Conservation (phyloP, 441 rosid genomes). For the Erodium moschatum region DNA sequence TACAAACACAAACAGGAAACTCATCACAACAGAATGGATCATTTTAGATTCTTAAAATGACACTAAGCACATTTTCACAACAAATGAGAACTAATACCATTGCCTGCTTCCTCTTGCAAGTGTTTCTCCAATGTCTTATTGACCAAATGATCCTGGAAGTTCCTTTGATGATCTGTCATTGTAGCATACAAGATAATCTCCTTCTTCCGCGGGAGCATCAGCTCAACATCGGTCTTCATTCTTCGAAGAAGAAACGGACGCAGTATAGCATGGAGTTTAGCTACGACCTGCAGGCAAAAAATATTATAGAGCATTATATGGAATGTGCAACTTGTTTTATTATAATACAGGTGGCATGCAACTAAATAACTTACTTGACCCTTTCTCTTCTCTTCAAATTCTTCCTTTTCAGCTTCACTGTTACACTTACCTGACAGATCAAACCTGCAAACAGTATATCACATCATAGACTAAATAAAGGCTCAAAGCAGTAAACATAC, state of each 20-base stretch:
- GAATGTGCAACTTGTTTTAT: background rate
- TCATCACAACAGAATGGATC: background rate
- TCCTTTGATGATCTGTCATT: constrained; percentile 74
- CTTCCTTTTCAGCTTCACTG: constrained; percentile 46
- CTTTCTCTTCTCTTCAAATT: constrained; percentile 70
- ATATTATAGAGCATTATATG: constrained; percentile 12
- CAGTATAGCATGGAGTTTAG: constrained; percentile 83
- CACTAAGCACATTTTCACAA: constrained; percentile 5
- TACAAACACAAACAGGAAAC: background rate
- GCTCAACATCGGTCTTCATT: constrained; percentile 90
- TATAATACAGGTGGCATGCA: background rate
- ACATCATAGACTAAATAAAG: constrained; percentile 3
- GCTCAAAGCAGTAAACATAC: background rate
- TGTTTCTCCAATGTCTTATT: constrained; percentile 60
- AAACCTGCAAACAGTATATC: constrained; percentile 46
- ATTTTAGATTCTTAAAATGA: background rate
- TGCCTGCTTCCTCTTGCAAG: constrained; percentile 34
- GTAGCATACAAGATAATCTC: constrained; percentile 89
- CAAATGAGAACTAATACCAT: constrained; percentile 32
- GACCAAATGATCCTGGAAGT: constrained; percentile 78
- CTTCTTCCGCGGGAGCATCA: constrained; percentile 76
- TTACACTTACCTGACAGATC: constrained; percentile 64
- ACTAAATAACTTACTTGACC: constrained; percentile 40
- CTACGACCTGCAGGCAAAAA: constrained; percentile 53
- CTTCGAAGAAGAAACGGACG: constrained; percentile 94